Base-by-base conservation (phyloP, 2,329 filamentous ascomycete species). In the Metarhizium humberi region DNA sequence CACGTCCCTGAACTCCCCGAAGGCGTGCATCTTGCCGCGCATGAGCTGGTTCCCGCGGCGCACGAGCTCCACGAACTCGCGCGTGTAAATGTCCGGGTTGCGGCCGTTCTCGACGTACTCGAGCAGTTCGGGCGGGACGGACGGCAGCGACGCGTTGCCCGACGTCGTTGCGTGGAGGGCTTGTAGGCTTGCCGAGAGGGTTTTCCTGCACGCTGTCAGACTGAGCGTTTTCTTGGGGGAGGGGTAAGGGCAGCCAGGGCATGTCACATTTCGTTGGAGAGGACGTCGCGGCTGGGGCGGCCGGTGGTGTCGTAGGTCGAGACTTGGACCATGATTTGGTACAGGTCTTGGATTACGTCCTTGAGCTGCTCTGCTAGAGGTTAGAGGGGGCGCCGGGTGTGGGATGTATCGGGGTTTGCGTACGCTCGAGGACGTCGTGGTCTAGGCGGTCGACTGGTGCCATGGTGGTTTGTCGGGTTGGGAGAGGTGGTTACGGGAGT, bases 81-180 rank as follows among this genome's bases (percentile, higher is more conserved):
- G 77, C 54, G 85, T 88, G 75, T 88, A 88, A 62, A 88, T 87
- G 70, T 88, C 85, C 2, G 85, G 85, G 73, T 88, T 88, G 52
- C 85, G 82, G 48, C 85, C 84, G 65, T 82, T 81, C 68, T 88
- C 84, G 63, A 88, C 84, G 71, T 88, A 88, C 64, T 82, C 75
- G 57, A 87, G 75, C 13, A 87, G 77, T 63, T 86, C 83, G 52
- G 78, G 78, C 2, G 84, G 84, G 25, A 86, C 76, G 36, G 67
- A 69, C 4, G 81, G 80, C 45, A 84, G 75, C 25, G 63, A 40
- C 6, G 45, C 58, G 60, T 67, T 71, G 29, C 71, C 68, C 25
- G 72, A 65, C 55, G 76, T 73, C 11, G 73, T 70, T 46, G 65
- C 63, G 63, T 74, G 73, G 46, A 73, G 64, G 52, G 66, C 62